phyloP scores from a whole-genome alignment of 106 monocot species.

The Cymbidium sinense region DNA sequence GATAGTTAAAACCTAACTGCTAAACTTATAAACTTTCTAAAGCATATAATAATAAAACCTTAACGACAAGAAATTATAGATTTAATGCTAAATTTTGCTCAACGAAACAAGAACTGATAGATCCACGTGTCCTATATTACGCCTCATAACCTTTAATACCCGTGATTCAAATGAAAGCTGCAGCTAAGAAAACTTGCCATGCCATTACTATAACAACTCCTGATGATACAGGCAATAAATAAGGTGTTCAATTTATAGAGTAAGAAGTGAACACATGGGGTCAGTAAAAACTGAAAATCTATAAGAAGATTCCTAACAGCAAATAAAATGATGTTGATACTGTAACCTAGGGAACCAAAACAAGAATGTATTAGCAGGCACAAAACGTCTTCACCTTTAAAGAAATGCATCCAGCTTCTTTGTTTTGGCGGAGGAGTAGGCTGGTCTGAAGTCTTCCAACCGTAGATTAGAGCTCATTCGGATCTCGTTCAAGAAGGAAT shows the following conservation, averaged over 20 bases:
- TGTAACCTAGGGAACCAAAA: not conserved
- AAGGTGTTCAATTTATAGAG: not conserved
- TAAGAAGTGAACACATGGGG: constrained; percentile 8
- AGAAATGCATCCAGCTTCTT: constrained; percentile 65
- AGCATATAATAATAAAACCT: no score
- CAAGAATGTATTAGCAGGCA: not conserved
- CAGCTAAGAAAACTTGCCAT: not conserved
- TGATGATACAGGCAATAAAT: constrained; percentile 2
- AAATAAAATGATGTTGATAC: constrained; percentile 1
- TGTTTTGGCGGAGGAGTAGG: constrained; percentile 22
- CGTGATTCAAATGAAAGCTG: not conserved
- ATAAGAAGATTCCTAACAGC: not conserved
- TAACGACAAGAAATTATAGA: no score
- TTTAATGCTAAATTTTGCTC: no score
- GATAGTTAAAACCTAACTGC: no score
- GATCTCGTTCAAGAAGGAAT: constrained; percentile 39
- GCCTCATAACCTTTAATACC: no score
- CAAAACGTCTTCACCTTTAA: constrained; percentile 10
- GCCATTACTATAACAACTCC: constrained; percentile 3
- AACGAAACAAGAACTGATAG: no score
- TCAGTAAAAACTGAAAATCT: not conserved
- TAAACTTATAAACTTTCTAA: no score
- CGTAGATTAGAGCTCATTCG: constrained; percentile 25
- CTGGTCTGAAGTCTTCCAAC: constrained; percentile 56
- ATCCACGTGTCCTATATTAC: no score